A percentile compares a stretch with the other conserved stretches of the same genome.
These are phyloP conservation scores for Picea sitchensis DNA, from an alignment of 75 land plant species.

Conservation along the genomic window DNA sequence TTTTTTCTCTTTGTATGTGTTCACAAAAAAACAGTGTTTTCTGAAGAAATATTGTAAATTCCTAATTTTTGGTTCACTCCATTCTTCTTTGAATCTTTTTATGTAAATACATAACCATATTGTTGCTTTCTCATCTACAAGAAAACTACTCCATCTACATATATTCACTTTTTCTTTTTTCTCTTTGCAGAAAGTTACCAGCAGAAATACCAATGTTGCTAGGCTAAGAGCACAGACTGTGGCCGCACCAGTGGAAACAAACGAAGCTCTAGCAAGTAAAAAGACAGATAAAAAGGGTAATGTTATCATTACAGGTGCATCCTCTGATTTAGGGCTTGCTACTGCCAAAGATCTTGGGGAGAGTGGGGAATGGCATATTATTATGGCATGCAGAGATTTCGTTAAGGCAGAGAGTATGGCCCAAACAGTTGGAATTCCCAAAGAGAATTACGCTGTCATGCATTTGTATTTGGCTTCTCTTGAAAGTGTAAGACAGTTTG, in stretches of 20 bases:
- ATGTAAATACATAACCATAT: neutral
- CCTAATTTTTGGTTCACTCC: no score
- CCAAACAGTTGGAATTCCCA: constrained; percentile 73
- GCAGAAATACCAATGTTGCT: constrained; percentile 8
- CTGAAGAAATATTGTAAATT: no score
- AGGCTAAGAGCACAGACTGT: constrained; percentile 53
- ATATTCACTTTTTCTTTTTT: no score
- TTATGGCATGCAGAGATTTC: constrained; percentile 98
- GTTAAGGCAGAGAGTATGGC: constrained; percentile 91
- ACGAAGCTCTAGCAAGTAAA: constrained; percentile 37
- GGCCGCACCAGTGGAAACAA: constrained; percentile 58
- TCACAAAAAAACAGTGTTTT: neutral
- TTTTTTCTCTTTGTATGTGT: neutral
- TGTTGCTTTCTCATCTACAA: neutral
- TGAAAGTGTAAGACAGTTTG: no score
- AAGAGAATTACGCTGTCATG: constrained; percentile 89
- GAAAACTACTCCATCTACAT: no score
- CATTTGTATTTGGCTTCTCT: constrained; percentile 58
- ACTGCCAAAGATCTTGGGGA: constrained; percentile 88
- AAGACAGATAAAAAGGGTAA: constrained; percentile 76
- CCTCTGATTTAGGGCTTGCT: constrained; percentile 94
- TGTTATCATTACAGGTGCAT: constrained; percentile 84
- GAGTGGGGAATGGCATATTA: constrained; percentile 83
- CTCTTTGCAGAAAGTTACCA: constrained; percentile 9
- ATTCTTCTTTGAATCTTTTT: no score